Conservation (phyloP, 208 protist genomes). For the Crithidia fasciculata region DNA sequence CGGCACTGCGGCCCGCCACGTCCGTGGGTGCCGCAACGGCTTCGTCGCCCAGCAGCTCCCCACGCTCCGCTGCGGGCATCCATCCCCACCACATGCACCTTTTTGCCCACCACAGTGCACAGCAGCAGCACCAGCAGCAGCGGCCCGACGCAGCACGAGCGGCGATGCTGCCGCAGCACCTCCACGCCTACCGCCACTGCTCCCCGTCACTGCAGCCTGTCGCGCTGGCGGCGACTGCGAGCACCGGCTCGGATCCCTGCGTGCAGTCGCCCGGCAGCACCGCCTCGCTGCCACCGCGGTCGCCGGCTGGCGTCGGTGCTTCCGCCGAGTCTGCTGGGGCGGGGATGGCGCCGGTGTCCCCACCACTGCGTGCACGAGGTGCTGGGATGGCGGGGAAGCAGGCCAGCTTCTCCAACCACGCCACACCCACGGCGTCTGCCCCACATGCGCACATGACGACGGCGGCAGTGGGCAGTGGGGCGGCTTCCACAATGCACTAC, state of each 20-base stretch:
- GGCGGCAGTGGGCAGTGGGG: slow-evolving; percentile 13
- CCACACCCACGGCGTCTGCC: not conserved
- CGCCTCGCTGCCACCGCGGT: slow-evolving; percentile 7
- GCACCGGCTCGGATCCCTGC: not conserved
- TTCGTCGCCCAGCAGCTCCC: slow-evolving; percentile 3
- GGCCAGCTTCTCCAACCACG: not conserved
- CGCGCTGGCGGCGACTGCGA: not conserved
- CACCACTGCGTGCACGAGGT: slow-evolving; percentile 6
- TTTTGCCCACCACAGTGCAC: slow-evolving; percentile 17
- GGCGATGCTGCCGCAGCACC: slow-evolving; percentile 18
- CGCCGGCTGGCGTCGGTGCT: not conserved
- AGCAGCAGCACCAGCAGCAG: slow-evolving; percentile 9
- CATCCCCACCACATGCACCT: slow-evolving; percentile 25
- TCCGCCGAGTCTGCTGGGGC: not conserved
- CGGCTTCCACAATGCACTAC: slow-evolving; percentile 25
- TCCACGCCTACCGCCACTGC: slow-evolving; percentile 24
- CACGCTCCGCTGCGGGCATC: slow-evolving; percentile 6
- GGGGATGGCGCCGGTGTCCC: not conserved
- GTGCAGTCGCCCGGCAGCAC: slow-evolving; percentile 15
- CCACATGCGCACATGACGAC: not conserved
- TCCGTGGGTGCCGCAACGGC: not conserved
- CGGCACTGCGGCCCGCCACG: not conserved
- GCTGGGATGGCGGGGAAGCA: not conserved
- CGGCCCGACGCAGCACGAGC: slow-evolving; percentile 12
- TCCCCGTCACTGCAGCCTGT: slow-evolving; percentile 20